Percentiles rank a stretch among this genome's conserved stretches.
These are phyloP conservation scores for Tremellales sp. DNA, from an alignment of 1,284 basidiomycete genomes.

Conservation along the genomic window DNA sequence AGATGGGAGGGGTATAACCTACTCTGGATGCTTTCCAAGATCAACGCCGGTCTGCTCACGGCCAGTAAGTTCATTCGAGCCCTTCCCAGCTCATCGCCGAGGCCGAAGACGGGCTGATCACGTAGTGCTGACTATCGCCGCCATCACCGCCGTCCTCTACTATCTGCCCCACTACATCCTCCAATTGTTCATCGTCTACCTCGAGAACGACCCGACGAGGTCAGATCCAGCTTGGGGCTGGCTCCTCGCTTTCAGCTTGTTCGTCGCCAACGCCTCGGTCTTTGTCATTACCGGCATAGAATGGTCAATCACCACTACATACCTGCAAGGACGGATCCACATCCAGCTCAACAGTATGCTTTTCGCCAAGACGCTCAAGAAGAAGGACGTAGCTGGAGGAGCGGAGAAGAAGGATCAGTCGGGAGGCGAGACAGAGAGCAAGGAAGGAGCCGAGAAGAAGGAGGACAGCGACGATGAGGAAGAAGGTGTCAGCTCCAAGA, in stretches of 20 bases:
- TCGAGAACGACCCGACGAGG: constrained; percentile 60
- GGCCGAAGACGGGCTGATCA: neutral
- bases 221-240: constrained; percentile 49
- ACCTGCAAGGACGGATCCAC: constrained; percentile 55
- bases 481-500: constrained; percentile 78
- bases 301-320: constrained; percentile 44
- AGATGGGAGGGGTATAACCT: constrained; percentile 43
- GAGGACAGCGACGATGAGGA: constrained; percentile 56
- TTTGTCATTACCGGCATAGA: constrained; percentile 50
- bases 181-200: constrained; percentile 63
- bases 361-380: constrained; percentile 81
- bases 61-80: constrained; percentile 30
- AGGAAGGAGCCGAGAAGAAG: constrained; percentile 21
- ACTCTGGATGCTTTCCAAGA: constrained; percentile 40
- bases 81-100: constrained; percentile 2
- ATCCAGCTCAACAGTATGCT: constrained; percentile 80
- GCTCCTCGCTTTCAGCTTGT: constrained; percentile 56
- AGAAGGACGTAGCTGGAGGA: constrained; percentile 68
- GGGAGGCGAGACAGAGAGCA: constrained; percentile 28
- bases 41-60: constrained; percentile 41
- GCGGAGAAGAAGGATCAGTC: constrained; percentile 26
- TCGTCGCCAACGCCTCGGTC: constrained; percentile 60
- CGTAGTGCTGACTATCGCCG: constrained; percentile 53
- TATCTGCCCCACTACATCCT: constrained; percentile 76
- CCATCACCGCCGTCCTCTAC: constrained; percentile 62